These are phyloP conservation scores for Leucocoprinus leucothites DNA, from an alignment of 768 basidiomycete species.

Conservation along the genomic window DNA sequence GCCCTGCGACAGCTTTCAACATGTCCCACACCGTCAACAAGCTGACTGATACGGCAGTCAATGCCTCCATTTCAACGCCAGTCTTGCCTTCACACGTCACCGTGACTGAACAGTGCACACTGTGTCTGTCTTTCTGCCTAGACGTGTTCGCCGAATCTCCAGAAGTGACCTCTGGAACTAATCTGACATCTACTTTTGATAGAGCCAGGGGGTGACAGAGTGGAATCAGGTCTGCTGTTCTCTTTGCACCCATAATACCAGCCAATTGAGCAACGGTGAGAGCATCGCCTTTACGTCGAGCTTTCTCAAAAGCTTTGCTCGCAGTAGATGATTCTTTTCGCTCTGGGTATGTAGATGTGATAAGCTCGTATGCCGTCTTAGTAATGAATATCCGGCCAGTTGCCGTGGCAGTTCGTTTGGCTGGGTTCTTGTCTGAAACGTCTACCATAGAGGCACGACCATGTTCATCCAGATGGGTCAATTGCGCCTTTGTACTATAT, in stretches of 20 bases:
- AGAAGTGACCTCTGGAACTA: constrained; percentile 42
- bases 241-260: constrained; percentile 85
- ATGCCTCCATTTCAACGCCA: constrained; percentile 92
- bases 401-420: constrained; percentile 72
- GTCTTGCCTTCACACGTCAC: constrained; percentile 79
- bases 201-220: constrained; percentile 84
- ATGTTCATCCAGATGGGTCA: constrained; percentile 72
- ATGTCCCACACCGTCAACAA: constrained; percentile 90
- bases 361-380: constrained; percentile 57
- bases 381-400: constrained; percentile 71
- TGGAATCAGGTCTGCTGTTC: constrained; percentile 80
- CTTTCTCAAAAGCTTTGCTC: constrained; percentile 44
- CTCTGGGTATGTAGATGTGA: constrained; percentile 41
- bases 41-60: constrained; percentile 78
- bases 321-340: constrained; percentile 12
- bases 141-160: background rate
- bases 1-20: constrained; percentile 88
- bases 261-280: constrained; percentile 80
- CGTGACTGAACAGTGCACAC: constrained; percentile 61
- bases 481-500: constrained; percentile 25
- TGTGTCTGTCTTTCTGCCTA: constrained; percentile 29
- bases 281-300: constrained; percentile 62
- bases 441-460: constrained; percentile 87
- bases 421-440: constrained; percentile 58
- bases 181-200: constrained; percentile 62